Conservation (phyloP, 345 rosid genomes). For the Psidium friedrichsthalianum region DNA sequence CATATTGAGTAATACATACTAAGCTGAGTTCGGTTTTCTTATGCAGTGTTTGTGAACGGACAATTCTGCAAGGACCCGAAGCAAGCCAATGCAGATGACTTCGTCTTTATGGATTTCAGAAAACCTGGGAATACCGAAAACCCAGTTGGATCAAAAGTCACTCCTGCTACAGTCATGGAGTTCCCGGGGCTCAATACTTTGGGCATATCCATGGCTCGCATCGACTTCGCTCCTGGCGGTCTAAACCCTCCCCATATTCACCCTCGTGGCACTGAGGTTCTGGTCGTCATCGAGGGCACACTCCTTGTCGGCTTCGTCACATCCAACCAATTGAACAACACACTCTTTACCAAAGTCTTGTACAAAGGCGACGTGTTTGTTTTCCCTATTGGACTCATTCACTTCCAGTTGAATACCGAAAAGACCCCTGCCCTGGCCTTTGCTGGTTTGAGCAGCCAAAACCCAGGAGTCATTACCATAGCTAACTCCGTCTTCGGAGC, state of each 20-base stretch:
- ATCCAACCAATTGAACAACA: slow-evolving; percentile 11
- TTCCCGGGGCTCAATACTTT: slow-evolving; percentile 19
- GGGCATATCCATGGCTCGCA: slow-evolving; percentile 11
- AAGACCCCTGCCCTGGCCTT: slow-evolving; percentile 21
- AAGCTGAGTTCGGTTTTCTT: neutral
- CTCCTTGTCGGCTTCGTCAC: slow-evolving; percentile 25
- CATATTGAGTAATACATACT: neutral
- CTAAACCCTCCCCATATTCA: slow-evolving; percentile 39
- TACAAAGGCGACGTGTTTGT: slow-evolving; percentile 17
- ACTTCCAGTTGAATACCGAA: slow-evolving; percentile 23
- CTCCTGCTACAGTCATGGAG: neutral
- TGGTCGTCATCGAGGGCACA: slow-evolving; percentile 19
- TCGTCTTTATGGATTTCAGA: slow-evolving; percentile 9
- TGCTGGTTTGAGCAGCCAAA: slow-evolving; percentile 14
- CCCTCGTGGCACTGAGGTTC: slow-evolving; percentile 27
- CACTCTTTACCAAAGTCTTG: slow-evolving; percentile 9
- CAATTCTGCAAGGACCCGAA: slow-evolving; percentile 29
- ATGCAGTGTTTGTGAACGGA: slow-evolving; percentile 28
- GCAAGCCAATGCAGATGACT: slow-evolving; percentile 9
- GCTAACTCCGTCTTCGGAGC: slow-evolving; percentile 14
- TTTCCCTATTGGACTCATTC: slow-evolving; percentile 25
- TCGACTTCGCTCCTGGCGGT: slow-evolving; percentile 16
- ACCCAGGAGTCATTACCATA: slow-evolving; percentile 15
- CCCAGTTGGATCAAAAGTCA: slow-evolving; percentile 14
- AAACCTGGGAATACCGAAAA: slow-evolving; percentile 3